Conservation (phyloP, 169 alveolate genomes). For the Ichthyophthirius multifiliis region DNA sequence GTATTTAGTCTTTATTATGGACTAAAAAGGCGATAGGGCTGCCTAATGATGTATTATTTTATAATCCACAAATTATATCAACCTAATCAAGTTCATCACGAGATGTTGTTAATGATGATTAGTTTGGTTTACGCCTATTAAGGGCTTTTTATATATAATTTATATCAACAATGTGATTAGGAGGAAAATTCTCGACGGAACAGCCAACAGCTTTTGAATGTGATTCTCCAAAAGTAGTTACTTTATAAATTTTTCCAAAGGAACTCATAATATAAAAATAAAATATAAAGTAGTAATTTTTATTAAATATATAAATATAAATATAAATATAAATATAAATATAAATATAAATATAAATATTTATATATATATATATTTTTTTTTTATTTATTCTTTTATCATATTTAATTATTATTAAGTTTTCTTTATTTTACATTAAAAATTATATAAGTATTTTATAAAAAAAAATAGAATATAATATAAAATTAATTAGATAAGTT, state of each 20-base stretch:
- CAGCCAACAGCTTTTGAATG: conserved; percentile 78
- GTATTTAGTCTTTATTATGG: conserved; percentile 55
- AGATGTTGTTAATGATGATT: conserved; percentile 53
- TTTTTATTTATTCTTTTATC: too few relatives aligned
- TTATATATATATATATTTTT: too few relatives aligned
- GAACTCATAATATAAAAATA: too few relatives aligned
- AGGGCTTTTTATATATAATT: conserved; percentile 49
- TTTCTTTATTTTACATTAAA: too few relatives aligned
- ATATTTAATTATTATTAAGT: too few relatives aligned
- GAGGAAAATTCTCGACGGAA: conserved; percentile 77
- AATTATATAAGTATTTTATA: too few relatives aligned
- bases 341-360: too few relatives aligned
- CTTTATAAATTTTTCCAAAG: conserved; percentile 57
- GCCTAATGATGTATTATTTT: conserved; percentile 67
- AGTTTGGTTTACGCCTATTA: conserved; percentile 73
- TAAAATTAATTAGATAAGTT: too few relatives aligned
- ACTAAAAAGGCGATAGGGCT: conserved; percentile 65
- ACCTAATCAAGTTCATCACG: conserved; percentile 63
- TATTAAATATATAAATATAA: too few relatives aligned
- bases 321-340: too few relatives aligned
- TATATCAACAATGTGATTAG: background rate
- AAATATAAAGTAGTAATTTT: too few relatives aligned
- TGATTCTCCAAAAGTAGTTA: conserved; percentile 82
- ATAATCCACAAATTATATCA: conserved; percentile 56
- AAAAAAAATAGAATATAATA: too few relatives aligned